Conservation (phyloP, 768 basidiomycete species). For the Chalciporus pseudorubinellus region DNA sequence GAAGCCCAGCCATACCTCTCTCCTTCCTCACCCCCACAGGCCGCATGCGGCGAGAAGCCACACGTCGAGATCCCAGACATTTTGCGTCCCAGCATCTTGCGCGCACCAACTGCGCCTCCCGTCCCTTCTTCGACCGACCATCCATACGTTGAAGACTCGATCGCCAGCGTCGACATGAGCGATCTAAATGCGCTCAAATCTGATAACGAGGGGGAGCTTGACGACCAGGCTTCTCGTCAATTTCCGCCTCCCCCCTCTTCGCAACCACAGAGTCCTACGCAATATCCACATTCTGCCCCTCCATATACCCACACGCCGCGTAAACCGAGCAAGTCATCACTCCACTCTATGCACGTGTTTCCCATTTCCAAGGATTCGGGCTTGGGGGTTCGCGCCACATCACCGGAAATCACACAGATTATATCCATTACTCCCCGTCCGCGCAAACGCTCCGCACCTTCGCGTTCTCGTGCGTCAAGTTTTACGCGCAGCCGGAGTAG, state of each 20-base stretch:
- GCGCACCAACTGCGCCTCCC: constrained; percentile 5
- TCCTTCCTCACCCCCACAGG: constrained; percentile 7
- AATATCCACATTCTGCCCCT: constrained; percentile 7
- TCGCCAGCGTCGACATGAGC: constrained; percentile 31
- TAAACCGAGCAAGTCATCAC: constrained; percentile 21
- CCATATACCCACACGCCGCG: constrained; percentile 23
- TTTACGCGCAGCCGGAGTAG: constrained; percentile 12
- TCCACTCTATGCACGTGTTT: constrained; percentile 9
- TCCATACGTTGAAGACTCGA: constrained; percentile 21
- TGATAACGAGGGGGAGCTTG: constrained; percentile 27
- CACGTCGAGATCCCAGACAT: constrained; percentile 22
- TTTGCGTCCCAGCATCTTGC: constrained; percentile 16
- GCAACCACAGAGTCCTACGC: constrained; percentile 5
- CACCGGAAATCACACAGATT: constrained; percentile 41
- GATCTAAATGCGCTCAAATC: constrained; percentile 30
- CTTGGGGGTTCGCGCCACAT: constrained; percentile 20
- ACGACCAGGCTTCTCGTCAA: constrained; percentile 21
- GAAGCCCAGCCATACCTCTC: constrained; percentile 2
- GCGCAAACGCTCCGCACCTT: constrained; percentile 24
- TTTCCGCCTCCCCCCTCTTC: constrained; percentile 24
- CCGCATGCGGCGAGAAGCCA: constrained; percentile 7
- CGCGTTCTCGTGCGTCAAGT: constrained; percentile 26
- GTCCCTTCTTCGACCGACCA: constrained; percentile 1
- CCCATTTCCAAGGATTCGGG: constrained; percentile 7
- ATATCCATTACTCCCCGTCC: constrained; percentile 39